Percentiles rank a stretch among this genome's conserved stretches.
phyloP scores from a whole-genome alignment of 306 rosid species.

The Cucurbita maxima region DNA sequence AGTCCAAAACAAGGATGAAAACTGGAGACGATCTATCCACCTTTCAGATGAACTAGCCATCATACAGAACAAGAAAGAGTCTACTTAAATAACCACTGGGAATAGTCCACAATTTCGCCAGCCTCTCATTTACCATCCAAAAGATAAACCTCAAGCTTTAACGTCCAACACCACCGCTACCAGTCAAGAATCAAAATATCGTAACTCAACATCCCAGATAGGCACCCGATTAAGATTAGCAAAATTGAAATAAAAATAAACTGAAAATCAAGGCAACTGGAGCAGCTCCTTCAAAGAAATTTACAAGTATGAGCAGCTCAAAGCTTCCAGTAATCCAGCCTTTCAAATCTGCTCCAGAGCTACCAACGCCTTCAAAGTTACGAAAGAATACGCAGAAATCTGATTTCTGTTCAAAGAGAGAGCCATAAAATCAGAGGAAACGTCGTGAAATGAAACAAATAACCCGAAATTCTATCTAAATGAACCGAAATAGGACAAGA shows the following conservation, averaged over 20 bases:
- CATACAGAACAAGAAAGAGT: background rate
- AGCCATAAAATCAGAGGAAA: background rate
- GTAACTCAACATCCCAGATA: conserved; percentile 34
- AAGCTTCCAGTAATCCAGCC: background rate
- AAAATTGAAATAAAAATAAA: background rate
- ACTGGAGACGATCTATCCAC: conserved; percentile 66
- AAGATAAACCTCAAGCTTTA: conserved; percentile 6
- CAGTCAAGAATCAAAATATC: conserved; percentile 41
- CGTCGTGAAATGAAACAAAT: background rate
- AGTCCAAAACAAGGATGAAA: conserved; percentile 74
- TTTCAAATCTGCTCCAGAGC: background rate
- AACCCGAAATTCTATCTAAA: background rate
- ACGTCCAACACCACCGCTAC: conserved; percentile 27
- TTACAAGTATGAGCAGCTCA: background rate
- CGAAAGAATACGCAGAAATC: background rate
- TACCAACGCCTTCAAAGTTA: background rate
- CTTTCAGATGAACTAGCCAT: conserved; percentile 54
- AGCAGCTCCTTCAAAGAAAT: background rate
- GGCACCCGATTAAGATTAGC: background rate
- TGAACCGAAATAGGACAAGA: background rate
- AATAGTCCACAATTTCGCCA: background rate
- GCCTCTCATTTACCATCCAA: background rate
- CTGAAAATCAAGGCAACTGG: background rate
- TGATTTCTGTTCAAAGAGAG: background rate
- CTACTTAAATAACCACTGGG: background rate